Evolutionary conservation across 2,329 filamentous ascomycete genomes (phyloP).

Genomic region (Didymellaceae sp.): DNA sequence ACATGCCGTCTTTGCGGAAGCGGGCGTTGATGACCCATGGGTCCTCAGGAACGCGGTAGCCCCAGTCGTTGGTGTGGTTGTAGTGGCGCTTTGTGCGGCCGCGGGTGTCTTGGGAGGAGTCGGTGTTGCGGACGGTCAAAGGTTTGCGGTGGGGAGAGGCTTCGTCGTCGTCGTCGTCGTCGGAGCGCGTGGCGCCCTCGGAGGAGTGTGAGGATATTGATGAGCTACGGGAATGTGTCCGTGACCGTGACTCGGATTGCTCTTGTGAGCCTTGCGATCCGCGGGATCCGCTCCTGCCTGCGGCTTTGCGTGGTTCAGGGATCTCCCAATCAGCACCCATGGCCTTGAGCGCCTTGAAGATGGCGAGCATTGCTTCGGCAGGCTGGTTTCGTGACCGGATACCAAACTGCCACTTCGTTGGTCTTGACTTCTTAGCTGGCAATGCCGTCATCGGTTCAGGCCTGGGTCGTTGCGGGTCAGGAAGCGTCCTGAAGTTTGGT

Average conservation of each 20-base stretch:
- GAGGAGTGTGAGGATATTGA: conserved; percentile 44
- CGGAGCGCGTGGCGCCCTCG: conserved; percentile 24
- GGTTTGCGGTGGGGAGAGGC: conserved; percentile 33
- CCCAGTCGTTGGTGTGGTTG: conserved; percentile 58
- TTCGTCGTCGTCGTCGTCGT: conserved; percentile 19
- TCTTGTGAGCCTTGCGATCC: conserved; percentile 34
- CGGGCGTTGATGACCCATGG: conserved; percentile 94
- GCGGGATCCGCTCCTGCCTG: conserved; percentile 47
- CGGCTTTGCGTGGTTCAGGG: conserved; percentile 49
- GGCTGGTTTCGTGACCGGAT: conserved; percentile 94
- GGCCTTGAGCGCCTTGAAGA: conserved; percentile 88
- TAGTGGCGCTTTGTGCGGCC: conserved; percentile 51
- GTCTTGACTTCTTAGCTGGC: conserved; percentile 73
- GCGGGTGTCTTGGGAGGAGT: conserved; percentile 28
- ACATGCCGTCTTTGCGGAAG: conserved; percentile 82
- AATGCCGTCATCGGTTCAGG: conserved; percentile 63
- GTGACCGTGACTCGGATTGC: conserved; percentile 44
- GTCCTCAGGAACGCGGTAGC: conserved; percentile 88
- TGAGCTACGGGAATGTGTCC: conserved; percentile 39
- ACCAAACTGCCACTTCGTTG: conserved; percentile 96
- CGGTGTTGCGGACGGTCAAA: conserved; percentile 40
- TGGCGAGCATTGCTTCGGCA: conserved; percentile 91
- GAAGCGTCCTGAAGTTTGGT: conserved; percentile 76
- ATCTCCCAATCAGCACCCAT: conserved; percentile 88
- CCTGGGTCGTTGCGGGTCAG: conserved; percentile 61